phyloP scores from a whole-genome alignment of 805 yeast species.

The Sungouiella thailandica region DNA sequence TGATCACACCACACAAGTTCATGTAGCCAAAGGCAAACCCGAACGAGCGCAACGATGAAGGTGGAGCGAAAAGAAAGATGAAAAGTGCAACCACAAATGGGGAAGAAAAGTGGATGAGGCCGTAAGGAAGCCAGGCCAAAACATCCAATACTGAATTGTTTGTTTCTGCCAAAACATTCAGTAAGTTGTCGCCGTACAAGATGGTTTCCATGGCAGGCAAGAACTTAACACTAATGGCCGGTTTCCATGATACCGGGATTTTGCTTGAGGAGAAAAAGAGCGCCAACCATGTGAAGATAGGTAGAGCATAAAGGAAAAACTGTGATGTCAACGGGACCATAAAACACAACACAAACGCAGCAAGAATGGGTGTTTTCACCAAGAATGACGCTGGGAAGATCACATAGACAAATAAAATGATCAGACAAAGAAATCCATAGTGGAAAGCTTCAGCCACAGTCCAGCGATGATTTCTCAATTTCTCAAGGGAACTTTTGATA shows the following conservation, averaged over 20 bases:
- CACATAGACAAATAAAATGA: slow-evolving; percentile 54
- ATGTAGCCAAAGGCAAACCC: slow-evolving; percentile 94
- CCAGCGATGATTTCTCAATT: slow-evolving; percentile 40
- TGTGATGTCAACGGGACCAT: slow-evolving; percentile 74
- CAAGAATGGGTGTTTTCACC: slow-evolving; percentile 32
- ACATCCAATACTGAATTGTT: slow-evolving; percentile 65
- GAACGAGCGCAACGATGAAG: slow-evolving; percentile 74
- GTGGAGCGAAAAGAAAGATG: slow-evolving; percentile 86
- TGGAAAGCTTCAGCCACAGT: slow-evolving; percentile 45
- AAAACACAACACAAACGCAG: slow-evolving; percentile 44
- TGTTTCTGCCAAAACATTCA: slow-evolving; percentile 74
- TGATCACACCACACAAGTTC: slow-evolving; percentile 81
- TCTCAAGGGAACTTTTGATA: slow-evolving; percentile 36
- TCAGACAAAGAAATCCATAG: slow-evolving; percentile 45
- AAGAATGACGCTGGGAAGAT: slow-evolving; percentile 53
- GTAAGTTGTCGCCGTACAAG: slow-evolving; percentile 84
- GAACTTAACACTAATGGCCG: slow-evolving; percentile 83
- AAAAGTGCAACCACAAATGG: slow-evolving; percentile 83
- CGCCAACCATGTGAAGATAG: slow-evolving; percentile 81
- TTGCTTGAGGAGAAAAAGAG: slow-evolving; percentile 73
- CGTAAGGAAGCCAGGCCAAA: slow-evolving; percentile 95
- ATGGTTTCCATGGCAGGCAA: slow-evolving; percentile 91
- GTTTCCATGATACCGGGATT: slow-evolving; percentile 71
- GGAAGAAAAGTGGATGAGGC: slow-evolving; percentile 81
- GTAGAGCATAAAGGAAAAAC: slow-evolving; percentile 77